These are phyloP conservation scores for Botryotinia calthae DNA, from an alignment of 2,329 filamentous ascomycete species.

Conservation along the genomic window DNA sequence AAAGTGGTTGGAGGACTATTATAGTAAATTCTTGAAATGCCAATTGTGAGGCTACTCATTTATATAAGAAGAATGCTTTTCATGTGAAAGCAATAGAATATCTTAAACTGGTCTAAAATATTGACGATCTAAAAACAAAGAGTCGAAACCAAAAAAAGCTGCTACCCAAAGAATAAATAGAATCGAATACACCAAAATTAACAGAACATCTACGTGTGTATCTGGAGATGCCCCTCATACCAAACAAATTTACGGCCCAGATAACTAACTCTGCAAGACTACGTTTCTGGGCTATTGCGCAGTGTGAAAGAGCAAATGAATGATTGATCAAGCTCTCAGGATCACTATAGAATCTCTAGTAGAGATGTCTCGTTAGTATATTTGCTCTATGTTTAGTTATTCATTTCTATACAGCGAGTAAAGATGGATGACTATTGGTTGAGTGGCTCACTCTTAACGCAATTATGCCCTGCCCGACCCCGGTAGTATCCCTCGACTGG, in stretches of 20 bases:
- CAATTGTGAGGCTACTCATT: constrained; percentile 16
- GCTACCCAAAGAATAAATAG: too few relatives aligned
- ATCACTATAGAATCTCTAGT: too few relatives aligned
- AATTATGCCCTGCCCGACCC: not conserved
- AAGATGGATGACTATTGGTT: not conserved
- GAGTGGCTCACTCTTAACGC: not conserved
- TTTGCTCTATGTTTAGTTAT: too few relatives aligned
- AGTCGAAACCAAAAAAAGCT: too few relatives aligned
- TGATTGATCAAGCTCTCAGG: not conserved
- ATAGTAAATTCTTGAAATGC: constrained; percentile 44
- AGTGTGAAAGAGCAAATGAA: not conserved
- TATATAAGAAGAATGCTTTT: not conserved
- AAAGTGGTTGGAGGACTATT: constrained; percentile 51
- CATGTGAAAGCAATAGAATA: too few relatives aligned
- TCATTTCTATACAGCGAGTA: not conserved
- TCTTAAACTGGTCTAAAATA: not conserved
- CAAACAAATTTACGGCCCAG: not conserved
- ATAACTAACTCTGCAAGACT: not conserved
- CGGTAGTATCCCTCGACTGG: not conserved
- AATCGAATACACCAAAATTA: not conserved
- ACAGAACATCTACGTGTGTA: not conserved
- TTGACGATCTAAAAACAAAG: too few relatives aligned
- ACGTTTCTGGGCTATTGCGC: not conserved
- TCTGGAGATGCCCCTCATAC: not conserved
- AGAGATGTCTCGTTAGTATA: too few relatives aligned